Conservation (phyloP, 441 rosid genomes). For the Gossypium gossypioides region DNA sequence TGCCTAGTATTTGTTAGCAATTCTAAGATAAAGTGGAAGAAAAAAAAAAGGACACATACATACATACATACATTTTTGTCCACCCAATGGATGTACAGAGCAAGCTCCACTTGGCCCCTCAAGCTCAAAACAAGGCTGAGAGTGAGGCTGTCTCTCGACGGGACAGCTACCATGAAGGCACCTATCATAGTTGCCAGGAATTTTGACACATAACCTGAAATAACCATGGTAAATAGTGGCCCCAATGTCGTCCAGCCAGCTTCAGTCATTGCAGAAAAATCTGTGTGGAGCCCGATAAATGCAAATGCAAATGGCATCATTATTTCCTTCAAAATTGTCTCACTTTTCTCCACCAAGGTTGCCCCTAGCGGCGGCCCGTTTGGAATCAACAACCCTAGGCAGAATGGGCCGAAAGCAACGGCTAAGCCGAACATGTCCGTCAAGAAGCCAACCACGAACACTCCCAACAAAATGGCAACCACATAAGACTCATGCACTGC, state of each 20-base stretch:
- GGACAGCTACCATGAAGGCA: conserved; percentile 29
- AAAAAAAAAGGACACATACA: background rate
- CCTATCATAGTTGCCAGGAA: conserved; percentile 14
- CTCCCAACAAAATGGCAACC: conserved; percentile 36
- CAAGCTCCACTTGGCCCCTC: conserved; percentile 56
- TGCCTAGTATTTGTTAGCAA: background rate
- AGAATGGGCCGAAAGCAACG: conserved; percentile 43
- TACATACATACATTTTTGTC: conserved; percentile 27
- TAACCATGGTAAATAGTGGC: conserved; percentile 31
- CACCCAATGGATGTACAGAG: conserved; percentile 28
- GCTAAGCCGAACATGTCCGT: conserved; percentile 58
- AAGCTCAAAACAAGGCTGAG: conserved; percentile 53
- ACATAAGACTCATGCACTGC: conserved; percentile 37
- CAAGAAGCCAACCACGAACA: conserved; percentile 32
- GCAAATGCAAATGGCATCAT: conserved; percentile 53
- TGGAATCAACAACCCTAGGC: conserved; percentile 53
- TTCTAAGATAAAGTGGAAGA: background rate
- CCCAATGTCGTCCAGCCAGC: conserved; percentile 35
- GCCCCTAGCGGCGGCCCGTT: conserved; percentile 59
- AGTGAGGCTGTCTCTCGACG: conserved; percentile 45
- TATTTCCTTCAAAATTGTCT: conserved; percentile 40
- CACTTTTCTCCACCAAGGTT: conserved; percentile 39
- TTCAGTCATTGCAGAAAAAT: conserved; percentile 29
- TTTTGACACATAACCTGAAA: conserved; percentile 32
- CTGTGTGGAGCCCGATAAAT: conserved; percentile 36